A percentile compares a stretch with the other conserved stretches of the same genome.
Conservation (phyloP, 2,329 filamentous ascomycete genomes). For the Paraphoma sp. region DNA sequence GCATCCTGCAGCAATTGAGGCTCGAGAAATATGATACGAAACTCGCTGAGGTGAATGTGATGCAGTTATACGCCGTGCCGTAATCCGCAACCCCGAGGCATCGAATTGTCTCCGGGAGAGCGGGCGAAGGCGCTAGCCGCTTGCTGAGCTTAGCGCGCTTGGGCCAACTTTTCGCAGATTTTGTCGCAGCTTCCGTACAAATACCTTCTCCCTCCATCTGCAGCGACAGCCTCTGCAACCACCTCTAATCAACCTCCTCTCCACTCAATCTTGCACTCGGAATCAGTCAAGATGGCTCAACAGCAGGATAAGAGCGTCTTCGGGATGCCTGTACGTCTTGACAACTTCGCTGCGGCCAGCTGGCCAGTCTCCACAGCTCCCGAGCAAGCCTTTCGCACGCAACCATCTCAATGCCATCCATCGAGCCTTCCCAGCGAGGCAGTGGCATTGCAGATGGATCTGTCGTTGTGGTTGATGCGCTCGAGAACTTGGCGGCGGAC, state of each 20-base stretch:
- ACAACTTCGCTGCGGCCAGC: constrained; percentile 15
- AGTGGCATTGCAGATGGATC: constrained; percentile 26
- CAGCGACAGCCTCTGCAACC: constrained; percentile 24
- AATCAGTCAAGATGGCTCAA: constrained; percentile 16
- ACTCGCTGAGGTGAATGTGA: neutral
- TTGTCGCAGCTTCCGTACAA: constrained; percentile 29
- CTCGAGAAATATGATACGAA: neutral
- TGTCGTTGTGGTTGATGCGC: constrained; percentile 23
- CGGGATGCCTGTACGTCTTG: constrained; percentile 54
- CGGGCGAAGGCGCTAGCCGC: constrained; percentile 15
- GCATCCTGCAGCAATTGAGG: constrained; percentile 1
- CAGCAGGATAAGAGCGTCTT: constrained; percentile 37
- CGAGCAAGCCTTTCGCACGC: constrained; percentile 19
- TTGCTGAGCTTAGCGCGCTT: constrained; percentile 28
- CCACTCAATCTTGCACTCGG: constrained; percentile 18
- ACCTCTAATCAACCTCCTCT: constrained; percentile 26
- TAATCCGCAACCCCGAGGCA: constrained; percentile 29
- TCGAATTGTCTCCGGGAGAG: constrained; percentile 28
- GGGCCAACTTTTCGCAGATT: constrained; percentile 30
- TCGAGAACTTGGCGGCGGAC: constrained; percentile 16
- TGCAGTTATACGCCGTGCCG: constrained; percentile 9
- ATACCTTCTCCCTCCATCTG: constrained; percentile 30
- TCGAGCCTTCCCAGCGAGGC: constrained; percentile 18
- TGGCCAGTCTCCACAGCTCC: constrained; percentile 22
- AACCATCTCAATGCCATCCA: constrained; percentile 41